Evolutionary conservation across 495 filamentous ascomycete species (phyloP).

Genomic region (Friedmanniomyces endolithicus): DNA sequence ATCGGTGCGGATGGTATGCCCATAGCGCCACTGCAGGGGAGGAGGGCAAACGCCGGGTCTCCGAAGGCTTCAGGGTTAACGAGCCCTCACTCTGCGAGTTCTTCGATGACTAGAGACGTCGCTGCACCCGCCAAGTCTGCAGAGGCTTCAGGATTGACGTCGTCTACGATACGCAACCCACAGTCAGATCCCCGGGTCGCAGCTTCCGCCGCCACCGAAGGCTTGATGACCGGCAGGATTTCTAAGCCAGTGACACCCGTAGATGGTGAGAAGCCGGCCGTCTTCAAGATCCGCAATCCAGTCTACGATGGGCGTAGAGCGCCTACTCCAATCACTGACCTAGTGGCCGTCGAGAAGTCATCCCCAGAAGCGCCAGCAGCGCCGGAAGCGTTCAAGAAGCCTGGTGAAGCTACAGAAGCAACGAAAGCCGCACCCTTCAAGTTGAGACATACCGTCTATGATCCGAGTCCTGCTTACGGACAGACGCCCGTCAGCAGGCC

Average conservation of each 20-base stretch:
- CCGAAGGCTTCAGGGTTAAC: background rate
- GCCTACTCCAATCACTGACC: background rate
- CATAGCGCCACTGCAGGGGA: constrained; percentile 1
- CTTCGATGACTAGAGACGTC: background rate
- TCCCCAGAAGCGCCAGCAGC: background rate
- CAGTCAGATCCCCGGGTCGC: background rate
- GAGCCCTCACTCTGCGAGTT: background rate
- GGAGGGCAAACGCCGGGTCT: background rate
- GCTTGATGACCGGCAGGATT: background rate
- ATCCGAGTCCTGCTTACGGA: background rate
- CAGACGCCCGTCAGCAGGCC: background rate
- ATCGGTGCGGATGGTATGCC: constrained; percentile 20
- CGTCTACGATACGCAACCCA: constrained; percentile 1
- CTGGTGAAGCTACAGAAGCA: background rate
- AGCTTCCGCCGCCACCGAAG: background rate
- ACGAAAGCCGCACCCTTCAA: constrained; percentile 8
- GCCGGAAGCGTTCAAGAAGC: background rate
- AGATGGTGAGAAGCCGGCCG: background rate
- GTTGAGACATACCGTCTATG: constrained; percentile 9
- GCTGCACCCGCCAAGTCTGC: background rate
- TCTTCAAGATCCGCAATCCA: constrained; percentile 9
- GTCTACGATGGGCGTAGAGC: constrained; percentile 4
- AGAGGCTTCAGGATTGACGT: background rate
- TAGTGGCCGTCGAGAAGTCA: background rate
- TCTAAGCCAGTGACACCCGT: background rate